These are phyloP conservation scores for Pichia sp. DNA, from an alignment of 1,139 yeast species.

Conservation along the genomic window DNA sequence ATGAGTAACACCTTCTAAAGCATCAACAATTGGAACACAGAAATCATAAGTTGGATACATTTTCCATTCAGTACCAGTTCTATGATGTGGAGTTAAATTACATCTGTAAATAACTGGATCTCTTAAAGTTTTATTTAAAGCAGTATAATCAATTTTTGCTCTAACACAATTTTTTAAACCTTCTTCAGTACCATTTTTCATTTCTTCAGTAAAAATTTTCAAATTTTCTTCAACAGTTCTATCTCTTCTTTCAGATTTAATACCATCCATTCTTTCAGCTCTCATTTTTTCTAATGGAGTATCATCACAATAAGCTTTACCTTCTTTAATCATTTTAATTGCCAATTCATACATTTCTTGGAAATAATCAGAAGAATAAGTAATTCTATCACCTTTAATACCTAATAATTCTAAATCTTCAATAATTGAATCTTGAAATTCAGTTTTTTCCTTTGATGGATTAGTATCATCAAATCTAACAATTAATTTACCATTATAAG, in stretches of 20 bases:
- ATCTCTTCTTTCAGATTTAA: slow-evolving; percentile 83
- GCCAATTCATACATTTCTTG: slow-evolving; percentile 84
- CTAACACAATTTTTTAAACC: slow-evolving; percentile 87
- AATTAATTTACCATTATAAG: slow-evolving; percentile 88
- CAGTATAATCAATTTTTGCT: slow-evolving; percentile 89
- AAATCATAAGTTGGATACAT: slow-evolving; percentile 96
- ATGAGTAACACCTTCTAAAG: slow-evolving; percentile 94
- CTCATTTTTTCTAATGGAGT: slow-evolving; percentile 92
- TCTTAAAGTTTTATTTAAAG: slow-evolving; percentile 87
- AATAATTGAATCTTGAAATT: slow-evolving; percentile 85
- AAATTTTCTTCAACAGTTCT: slow-evolving; percentile 87
- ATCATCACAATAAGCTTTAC: slow-evolving; percentile 95
- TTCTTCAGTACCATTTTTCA: slow-evolving; percentile 87
- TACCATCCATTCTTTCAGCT: slow-evolving; percentile 96
- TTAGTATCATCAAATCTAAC: slow-evolving; percentile 96
- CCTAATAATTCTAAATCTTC: slow-evolving; percentile 87
- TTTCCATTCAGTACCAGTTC: slow-evolving; percentile 89
- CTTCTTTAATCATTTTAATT: slow-evolving; percentile 79
- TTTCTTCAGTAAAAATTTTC: slow-evolving; percentile 74
- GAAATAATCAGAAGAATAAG: slow-evolving; percentile 91
- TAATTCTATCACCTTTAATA: slow-evolving; percentile 78
- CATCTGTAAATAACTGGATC: slow-evolving; percentile 97
- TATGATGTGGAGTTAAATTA: slow-evolving; percentile 93
- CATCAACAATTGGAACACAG: slow-evolving; percentile 94
- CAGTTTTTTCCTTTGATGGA: slow-evolving; percentile 89